phyloP scores from a whole-genome alignment of 345 rosid genomes.

The Pistacia integerrima region DNA sequence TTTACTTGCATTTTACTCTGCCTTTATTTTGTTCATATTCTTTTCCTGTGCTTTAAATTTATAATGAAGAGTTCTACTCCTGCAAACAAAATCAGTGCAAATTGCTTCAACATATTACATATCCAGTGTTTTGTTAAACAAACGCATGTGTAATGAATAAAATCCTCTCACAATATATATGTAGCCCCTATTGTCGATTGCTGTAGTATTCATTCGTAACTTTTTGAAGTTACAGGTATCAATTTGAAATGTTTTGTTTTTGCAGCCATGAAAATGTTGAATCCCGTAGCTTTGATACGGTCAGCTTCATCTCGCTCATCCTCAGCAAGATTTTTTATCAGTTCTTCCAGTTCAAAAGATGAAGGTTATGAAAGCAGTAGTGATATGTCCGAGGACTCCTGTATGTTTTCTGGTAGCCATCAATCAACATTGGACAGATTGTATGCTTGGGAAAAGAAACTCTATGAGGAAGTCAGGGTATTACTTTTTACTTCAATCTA shows the following conservation, averaged over 20 bases:
- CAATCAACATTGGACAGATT: slow-evolving; percentile 83
- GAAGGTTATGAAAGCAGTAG: slow-evolving; percentile 54
- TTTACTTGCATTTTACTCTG: background rate
- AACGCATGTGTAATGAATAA: background rate
- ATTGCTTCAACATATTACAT: background rate
- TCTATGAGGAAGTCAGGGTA: slow-evolving; percentile 91
- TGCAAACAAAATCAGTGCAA: background rate
- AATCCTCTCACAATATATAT: background rate
- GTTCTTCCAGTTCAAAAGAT: slow-evolving; percentile 58
- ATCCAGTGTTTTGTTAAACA: background rate
- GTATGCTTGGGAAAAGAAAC: slow-evolving; percentile 97
- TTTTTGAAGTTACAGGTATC: slow-evolving; percentile 4
- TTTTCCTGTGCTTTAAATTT: background rate
- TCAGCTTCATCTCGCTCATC: slow-evolving; percentile 90
- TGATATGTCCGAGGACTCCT: slow-evolving; percentile 62
- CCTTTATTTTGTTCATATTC: background rate
- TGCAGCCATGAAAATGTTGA: slow-evolving; percentile 86
- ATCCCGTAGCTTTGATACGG: slow-evolving; percentile 87
- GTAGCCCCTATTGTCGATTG: background rate
- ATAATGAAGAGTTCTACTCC: background rate
- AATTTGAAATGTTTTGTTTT: slow-evolving; percentile 12
- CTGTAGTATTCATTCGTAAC: background rate
- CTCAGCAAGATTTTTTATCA: slow-evolving; percentile 73
- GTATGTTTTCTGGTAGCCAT: slow-evolving; percentile 67
- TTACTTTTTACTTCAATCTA: slow-evolving; percentile 8